phyloP scores from a whole-genome alignment of 2,329 filamentous ascomycete genomes.

The Penicillium sp. region DNA sequence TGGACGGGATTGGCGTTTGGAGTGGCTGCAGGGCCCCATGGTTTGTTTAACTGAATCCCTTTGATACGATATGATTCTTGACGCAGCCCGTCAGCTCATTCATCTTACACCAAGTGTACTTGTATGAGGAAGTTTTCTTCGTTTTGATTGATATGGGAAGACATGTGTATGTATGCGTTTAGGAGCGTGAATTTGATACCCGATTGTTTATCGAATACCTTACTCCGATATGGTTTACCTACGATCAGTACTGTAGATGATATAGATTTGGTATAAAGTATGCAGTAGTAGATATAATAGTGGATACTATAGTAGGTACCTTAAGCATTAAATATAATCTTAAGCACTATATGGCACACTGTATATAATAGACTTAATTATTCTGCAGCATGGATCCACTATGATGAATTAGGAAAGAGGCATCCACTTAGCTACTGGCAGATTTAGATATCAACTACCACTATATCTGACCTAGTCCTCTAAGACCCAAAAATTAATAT shows the following conservation, averaged over 20 bases:
- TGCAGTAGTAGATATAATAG: no score
- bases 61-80: background rate
- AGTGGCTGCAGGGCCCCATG: background rate
- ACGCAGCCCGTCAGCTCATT: background rate
- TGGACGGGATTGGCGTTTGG: background rate
- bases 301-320: no score
- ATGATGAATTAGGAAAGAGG: background rate
- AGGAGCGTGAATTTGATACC: conserved; percentile 9
- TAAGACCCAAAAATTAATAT: no score
- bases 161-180: background rate
- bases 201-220: background rate
- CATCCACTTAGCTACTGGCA: background rate
- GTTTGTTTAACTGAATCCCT: background rate
- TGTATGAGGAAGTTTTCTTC: background rate
- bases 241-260: background rate
- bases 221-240: background rate
- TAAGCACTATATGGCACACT: background rate
- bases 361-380: background rate
- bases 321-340: background rate
- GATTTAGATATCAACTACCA: background rate
- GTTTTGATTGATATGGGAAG: background rate
- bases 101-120: conserved; percentile 1
- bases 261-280: background rate
- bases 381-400: background rate
- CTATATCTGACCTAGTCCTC: no score